A percentile compares a stretch with the other conserved stretches of the same genome.
These are phyloP conservation scores for Galeopsis tetrahit DNA, from an alignment of 257 asterid species.

Conservation along the genomic window DNA sequence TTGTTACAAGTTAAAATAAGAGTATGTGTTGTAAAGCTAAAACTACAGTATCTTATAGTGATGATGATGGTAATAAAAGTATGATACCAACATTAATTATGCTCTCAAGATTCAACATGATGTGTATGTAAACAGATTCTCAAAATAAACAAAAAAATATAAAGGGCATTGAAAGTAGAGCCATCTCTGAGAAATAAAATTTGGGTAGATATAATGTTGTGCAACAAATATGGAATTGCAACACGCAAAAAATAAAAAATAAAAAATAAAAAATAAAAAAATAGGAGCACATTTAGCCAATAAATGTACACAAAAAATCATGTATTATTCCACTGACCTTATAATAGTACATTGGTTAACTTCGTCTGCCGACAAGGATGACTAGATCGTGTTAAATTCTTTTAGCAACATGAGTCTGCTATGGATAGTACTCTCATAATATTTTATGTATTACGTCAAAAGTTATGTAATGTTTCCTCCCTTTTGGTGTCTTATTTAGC, in stretches of 20 bases:
- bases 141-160: neutral
- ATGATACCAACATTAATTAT: neutral
- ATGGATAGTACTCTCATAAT: no score
- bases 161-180: conserved; percentile 5
- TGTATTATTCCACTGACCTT: conserved; percentile 61
- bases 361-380: conserved; percentile 76
- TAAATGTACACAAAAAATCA: conserved; percentile 20
- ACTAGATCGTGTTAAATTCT: conserved; percentile 39
- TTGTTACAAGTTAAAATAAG: no score
- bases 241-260: conserved; percentile 26
- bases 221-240: neutral
- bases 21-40: no score
- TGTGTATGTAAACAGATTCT: neutral
- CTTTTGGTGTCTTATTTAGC: no score
- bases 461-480: no score
- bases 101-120: conserved; percentile 4
- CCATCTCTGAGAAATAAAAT: neutral
- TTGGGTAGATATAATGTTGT: neutral
- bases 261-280: no score
- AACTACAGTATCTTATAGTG: neutral
- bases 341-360: conserved; percentile 95
- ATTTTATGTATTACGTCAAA: no score
- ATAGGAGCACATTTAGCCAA: conserved; percentile 1
- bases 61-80: neutral
- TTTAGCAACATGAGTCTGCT: no score